phyloP scores from a whole-genome alignment of 2,329 filamentous ascomycete genomes.

The Sclerotinia nivalis region DNA sequence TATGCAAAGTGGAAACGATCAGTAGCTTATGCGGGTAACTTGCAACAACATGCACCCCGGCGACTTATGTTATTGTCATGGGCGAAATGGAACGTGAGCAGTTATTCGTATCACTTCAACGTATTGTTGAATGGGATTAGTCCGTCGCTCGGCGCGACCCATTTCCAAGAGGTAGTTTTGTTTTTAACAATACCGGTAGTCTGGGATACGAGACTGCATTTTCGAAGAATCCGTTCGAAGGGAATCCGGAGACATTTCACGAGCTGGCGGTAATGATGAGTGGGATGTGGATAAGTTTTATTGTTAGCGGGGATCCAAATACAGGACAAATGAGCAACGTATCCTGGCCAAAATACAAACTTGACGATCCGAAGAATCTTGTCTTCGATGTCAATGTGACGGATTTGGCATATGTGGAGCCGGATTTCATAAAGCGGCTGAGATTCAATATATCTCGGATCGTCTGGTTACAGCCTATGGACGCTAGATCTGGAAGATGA shows the following conservation, averaged over 20 bases:
- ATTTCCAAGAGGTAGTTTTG: conserved; percentile 51
- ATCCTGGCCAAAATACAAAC: conserved; percentile 49
- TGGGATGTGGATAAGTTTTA: conserved; percentile 35
- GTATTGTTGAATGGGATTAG: conserved; percentile 50
- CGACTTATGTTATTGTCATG: conserved; percentile 55
- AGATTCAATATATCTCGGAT: conserved; percentile 24
- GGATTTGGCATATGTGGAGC: conserved; percentile 43
- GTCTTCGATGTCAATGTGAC: conserved; percentile 52
- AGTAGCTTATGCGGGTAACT: conserved; percentile 57
- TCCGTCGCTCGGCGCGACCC: conserved; percentile 48
- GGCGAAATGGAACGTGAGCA: conserved; percentile 49
- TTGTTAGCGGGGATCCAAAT: conserved; percentile 33
- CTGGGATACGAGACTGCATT: conserved; percentile 32
- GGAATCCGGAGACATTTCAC: conserved; percentile 26
- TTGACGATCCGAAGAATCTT: conserved; percentile 45
- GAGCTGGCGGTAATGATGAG: conserved; percentile 31
- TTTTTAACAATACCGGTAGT: conserved; percentile 41
- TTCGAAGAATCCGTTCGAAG: conserved; percentile 29
- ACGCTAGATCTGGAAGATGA: neutral
- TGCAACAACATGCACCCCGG: conserved; percentile 56
- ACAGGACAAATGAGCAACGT: conserved; percentile 17
- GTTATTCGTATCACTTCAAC: conserved; percentile 65
- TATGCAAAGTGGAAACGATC: conserved; percentile 44
- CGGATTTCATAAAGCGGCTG: conserved; percentile 47
- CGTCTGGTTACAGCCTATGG: conserved; percentile 12